Evolutionary conservation across 1,284 basidiomycete genomes (phyloP).

Genomic region (Leccinum insigne): DNA sequence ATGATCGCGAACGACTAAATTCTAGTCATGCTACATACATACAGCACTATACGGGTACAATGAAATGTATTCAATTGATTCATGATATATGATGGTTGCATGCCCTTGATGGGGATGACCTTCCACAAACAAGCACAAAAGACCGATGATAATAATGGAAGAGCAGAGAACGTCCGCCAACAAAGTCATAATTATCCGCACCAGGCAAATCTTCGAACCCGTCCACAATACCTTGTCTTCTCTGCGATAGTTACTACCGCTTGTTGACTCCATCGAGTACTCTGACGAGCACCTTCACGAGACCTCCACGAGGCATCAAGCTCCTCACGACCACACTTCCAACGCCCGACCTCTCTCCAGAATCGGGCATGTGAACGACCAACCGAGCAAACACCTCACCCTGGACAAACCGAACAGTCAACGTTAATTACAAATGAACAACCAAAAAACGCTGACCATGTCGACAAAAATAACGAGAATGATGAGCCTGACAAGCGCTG

Average conservation of each 20-base stretch:
- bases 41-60: slow-evolving; percentile 3
- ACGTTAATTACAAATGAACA: background rate
- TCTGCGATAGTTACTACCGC: background rate
- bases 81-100: background rate
- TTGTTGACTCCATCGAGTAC: slow-evolving; percentile 19
- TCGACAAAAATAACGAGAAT: slow-evolving; percentile 87
- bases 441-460: slow-evolving; percentile 45
- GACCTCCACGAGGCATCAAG: slow-evolving; percentile 26
- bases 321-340: slow-evolving; percentile 12
- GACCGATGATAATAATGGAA: background rate
- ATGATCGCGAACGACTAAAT: background rate
- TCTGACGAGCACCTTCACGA: slow-evolving; percentile 27
- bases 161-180: background rate
- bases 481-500: slow-evolving; percentile 62
- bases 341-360: slow-evolving; percentile 5
- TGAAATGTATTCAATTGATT: background rate
- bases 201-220: background rate
- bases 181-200: background rate
- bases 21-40: background rate
- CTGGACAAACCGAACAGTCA: slow-evolving; percentile 33
- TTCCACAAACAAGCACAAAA: background rate
- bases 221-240: background rate
- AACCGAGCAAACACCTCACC: slow-evolving; percentile 87
- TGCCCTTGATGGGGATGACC: background rate
- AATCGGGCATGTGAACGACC: slow-evolving; percentile 51